A percentile compares a stretch with the other conserved stretches of the same genome.
phyloP scores from a whole-genome alignment of 2,329 filamentous ascomycete genomes.

The Colletotrichum brevisporum region DNA sequence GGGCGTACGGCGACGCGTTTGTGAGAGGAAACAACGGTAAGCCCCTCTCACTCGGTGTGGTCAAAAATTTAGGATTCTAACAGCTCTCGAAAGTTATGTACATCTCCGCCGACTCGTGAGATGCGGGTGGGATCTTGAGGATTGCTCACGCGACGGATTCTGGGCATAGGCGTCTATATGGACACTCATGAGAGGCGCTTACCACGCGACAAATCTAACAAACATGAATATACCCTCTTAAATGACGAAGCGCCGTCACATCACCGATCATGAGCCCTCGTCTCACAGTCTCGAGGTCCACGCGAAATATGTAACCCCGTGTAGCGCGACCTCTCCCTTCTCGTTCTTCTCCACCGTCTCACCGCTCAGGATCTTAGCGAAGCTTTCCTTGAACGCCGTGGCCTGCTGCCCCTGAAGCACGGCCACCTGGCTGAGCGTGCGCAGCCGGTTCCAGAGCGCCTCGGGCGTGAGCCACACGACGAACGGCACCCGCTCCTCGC shows the following conservation, averaged over 20 bases:
- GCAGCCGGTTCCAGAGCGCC: conserved; percentile 73
- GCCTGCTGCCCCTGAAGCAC: conserved; percentile 67
- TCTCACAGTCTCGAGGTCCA: conserved; percentile 69
- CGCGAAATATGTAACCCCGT: conserved; percentile 74
- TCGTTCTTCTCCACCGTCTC: conserved; percentile 71
- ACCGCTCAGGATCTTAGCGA: conserved; percentile 67
- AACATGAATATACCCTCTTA: conserved; percentile 38
- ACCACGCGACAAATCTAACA: conserved; percentile 19
- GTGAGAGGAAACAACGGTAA: conserved; percentile 95
- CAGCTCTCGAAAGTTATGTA: conserved; percentile 71
- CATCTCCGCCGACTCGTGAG: conserved; percentile 73
- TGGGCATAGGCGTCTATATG: conserved; percentile 10
- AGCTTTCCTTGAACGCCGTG: conserved; percentile 61
- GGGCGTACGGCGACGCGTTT: conserved; percentile 94
- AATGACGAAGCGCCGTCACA: not conserved
- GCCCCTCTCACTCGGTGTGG: conserved; percentile 39
- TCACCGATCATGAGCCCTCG: not conserved
- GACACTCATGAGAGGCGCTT: conserved; percentile 14
- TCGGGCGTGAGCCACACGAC: conserved; percentile 71
- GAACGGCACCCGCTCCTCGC: conserved; percentile 69
- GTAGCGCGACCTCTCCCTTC: conserved; percentile 73
- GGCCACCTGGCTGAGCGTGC: conserved; percentile 78
- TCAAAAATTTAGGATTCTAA: not conserved
- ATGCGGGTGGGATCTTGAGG: not conserved
- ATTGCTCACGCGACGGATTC: not conserved